Evolutionary conservation across 2,329 filamentous ascomycete species (phyloP).

Genomic region (Tricladium varicosporioides): DNA sequence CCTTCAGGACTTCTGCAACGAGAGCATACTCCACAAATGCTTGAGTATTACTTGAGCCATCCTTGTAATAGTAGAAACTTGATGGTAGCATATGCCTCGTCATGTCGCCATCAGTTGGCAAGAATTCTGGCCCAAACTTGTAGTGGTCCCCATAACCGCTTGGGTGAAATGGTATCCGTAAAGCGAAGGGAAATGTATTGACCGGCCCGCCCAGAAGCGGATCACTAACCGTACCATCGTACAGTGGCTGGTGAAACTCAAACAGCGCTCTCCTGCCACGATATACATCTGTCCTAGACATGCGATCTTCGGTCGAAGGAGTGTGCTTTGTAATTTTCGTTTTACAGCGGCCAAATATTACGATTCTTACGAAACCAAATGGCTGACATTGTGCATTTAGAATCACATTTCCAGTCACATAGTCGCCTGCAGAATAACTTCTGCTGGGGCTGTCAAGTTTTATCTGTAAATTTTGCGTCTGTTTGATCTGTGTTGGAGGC

Average conservation of each 20-base stretch:
- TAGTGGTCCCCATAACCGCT: not conserved
- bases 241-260: not conserved
- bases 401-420: not conserved
- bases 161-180: not conserved
- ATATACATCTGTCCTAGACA: not conserved
- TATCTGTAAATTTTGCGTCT: not conserved
- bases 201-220: not conserved
- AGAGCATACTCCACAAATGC: not conserved
- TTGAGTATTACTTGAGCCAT: not conserved
- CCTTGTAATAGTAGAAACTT: not conserved
- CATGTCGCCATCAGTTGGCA: too few species aligned
- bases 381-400: not conserved
- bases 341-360: not conserved
- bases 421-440: not conserved
- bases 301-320: too few species aligned
- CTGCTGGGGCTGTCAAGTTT: not conserved
- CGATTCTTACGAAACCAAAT: not conserved
- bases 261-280: not conserved
- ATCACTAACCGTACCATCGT: not conserved
- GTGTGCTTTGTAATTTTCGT: not conserved
- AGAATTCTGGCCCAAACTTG: not conserved
- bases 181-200: not conserved
- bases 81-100: not conserved
- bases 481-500: not conserved
- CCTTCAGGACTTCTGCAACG: not conserved